phyloP scores from a whole-genome alignment of 306 rosid genomes.

The Crataegus laevigata region DNA sequence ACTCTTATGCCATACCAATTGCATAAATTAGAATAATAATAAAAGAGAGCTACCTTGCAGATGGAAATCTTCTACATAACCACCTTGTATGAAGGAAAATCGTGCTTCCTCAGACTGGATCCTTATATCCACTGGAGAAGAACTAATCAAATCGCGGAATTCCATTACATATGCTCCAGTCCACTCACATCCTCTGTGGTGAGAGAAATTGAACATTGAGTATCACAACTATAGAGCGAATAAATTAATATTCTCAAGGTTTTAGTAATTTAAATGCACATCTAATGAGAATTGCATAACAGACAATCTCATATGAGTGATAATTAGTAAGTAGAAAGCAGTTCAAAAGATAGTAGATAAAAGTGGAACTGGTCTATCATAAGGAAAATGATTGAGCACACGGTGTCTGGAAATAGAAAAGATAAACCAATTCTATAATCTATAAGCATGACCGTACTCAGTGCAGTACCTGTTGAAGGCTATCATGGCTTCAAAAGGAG shows the following conservation, averaged over 20 bases:
- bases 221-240: background rate
- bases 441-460: background rate
- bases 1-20: background rate
- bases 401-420: background rate
- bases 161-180: slow-evolving; percentile 78
- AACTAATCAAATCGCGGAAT: slow-evolving; percentile 53
- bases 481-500: slow-evolving; percentile 83
- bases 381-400: background rate
- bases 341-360: background rate
- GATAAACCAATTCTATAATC: background rate
- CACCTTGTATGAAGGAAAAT: slow-evolving; percentile 73
- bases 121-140: slow-evolving; percentile 29
- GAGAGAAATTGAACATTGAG: slow-evolving; percentile 1
- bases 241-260: background rate
- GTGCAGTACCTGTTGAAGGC: slow-evolving; percentile 76
- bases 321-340: background rate
- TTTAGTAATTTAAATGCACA: background rate
- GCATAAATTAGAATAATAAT: background rate
- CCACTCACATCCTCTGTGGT: slow-evolving; percentile 75
- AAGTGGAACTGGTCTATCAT: background rate
- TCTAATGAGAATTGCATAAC: background rate
- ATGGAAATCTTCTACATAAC: slow-evolving; percentile 69
- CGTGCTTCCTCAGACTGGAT: slow-evolving; percentile 58
- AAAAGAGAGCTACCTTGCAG: slow-evolving; percentile 43
- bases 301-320: background rate